Evolutionary conservation across 2,329 filamentous ascomycete genomes (phyloP), one percentile per base, ranked within the genome.

Genomic region (Fonsecaea pedrosoi): DNA sequence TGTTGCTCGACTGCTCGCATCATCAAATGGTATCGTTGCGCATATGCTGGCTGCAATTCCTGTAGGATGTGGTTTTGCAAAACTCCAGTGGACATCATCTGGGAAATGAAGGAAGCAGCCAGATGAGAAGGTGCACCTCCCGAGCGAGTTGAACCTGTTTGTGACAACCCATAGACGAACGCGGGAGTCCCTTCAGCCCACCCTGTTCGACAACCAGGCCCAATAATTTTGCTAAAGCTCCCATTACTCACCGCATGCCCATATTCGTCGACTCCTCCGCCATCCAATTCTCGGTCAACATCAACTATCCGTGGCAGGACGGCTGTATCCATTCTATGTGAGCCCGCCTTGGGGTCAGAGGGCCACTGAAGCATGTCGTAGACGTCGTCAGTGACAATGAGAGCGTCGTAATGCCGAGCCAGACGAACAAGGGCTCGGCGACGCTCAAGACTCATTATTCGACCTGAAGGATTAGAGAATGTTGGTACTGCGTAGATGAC

Each of bases 281-380:
- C 87, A 25, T 89, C 87, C 8, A 94, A 81, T 21, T 85, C 83
- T 7, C 87, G 81, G 77, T 97, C 93, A 63, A 97, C 82, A 75
- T 97, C 93, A 18, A 92, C 87, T 0, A 97, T 82, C 0, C 92
- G 87, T 2, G 92, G 92, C 8, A 93, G 70, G 37, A 77, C 73
- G 6, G 85, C 83, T 70, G 77, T 81, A 42, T 78, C 77, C 57
- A 72, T 67, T 37, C 67, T 64, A 74, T n/a, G 45, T 18, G 71
- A 72, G 34, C 62, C 60, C 5, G 50, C 55, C 8, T 57, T 35
- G n/a, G 69, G 64, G 21, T 64, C 54, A 1, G 79, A 75, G 2
- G 87, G 85, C 92, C 93, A 97, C 76, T 94, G 91, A 4, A 98
- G 83, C 71, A 94, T 90, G 77, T 98, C 94, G 76, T 99, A 99